Conservation (phyloP, 352 stramenopile species). For the Albugo laibachii region DNA sequence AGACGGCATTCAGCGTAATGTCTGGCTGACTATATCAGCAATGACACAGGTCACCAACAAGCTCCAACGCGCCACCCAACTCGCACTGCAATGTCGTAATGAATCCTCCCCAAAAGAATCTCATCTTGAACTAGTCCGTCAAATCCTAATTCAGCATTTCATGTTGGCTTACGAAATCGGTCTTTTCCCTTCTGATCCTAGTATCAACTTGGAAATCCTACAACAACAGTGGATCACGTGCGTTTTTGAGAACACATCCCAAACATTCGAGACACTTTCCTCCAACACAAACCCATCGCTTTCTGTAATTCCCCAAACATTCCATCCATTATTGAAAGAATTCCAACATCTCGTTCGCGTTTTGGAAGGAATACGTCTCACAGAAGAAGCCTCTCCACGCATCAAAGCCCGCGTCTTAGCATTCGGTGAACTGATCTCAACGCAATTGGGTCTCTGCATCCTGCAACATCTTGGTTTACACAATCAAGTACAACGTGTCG, state of each 20-base stretch:
- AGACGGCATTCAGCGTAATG: slow-evolving; percentile 13
- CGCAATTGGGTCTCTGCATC: slow-evolving; percentile 56
- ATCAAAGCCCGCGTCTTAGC: slow-evolving; percentile 67
- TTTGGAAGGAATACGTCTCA: slow-evolving; percentile 71
- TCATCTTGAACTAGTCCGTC: slow-evolving; percentile 22
- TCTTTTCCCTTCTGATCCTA: slow-evolving; percentile 20
- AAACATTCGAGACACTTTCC: slow-evolving; percentile 8
- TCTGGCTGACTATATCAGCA: slow-evolving; percentile 80
- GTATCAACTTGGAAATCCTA: slow-evolving; percentile 17
- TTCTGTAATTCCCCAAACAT: slow-evolving; percentile 14
- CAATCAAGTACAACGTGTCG: slow-evolving; percentile 32
- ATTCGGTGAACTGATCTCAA: slow-evolving; percentile 76
- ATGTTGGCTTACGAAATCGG: slow-evolving; percentile 43
- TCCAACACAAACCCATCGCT: background rate
- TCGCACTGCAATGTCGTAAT: slow-evolving; percentile 11
- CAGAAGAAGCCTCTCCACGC: slow-evolving; percentile 66
- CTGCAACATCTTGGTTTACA: slow-evolving; percentile 33
- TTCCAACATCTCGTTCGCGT: slow-evolving; percentile 68
- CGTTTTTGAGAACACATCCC: slow-evolving; percentile 23
- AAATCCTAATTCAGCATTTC: slow-evolving; percentile 52
- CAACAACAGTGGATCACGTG: slow-evolving; percentile 38
- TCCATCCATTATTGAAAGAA: slow-evolving; percentile 55
- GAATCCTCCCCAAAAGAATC: slow-evolving; percentile 5
- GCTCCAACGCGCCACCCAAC: slow-evolving; percentile 32
- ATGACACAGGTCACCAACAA: slow-evolving; percentile 78